Evolutionary conservation across 768 basidiomycete genomes (phyloP), one percentile per base, ranked within the genome.

Genomic region (Pseudohyphozyma bogoriensis): DNA sequence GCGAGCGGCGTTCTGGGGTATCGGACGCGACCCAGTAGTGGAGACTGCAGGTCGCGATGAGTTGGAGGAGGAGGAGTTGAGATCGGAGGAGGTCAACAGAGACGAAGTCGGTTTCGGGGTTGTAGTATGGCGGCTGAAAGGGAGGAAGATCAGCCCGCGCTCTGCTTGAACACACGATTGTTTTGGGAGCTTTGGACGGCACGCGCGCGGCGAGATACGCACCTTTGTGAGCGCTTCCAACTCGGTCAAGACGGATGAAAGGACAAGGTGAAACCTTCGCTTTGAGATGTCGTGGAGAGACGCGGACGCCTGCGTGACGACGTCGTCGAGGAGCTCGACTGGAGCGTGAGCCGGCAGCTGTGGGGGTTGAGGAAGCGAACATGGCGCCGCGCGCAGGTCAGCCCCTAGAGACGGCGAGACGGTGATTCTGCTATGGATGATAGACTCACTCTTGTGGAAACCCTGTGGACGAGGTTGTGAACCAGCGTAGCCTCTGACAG

Each of bases 1-100:
- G 40, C 18, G 40, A 9, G 8, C 40, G 40, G 6, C 40, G 40
- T 9, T 42, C 40, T 15, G 40, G 40, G 6, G 40, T 42, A n/a
- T 50, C 47, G 24, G 20, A 9, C 13, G 47, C 10, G 31, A 31
- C 36, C 51, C 51, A 52, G 36, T 37, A 28, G 51, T 36, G 36
- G 51, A 28, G 26, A 11, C 26, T 26, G 26, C 36, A 52, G 8
- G 22, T 12, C 3, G 36, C 16, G 51, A 52, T n/a, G 12, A 29
- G 26, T 35, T 15, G 24, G 36, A 52, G 51, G 51, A 52, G 51
- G 36, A 37, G 26, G 24, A 52, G 51, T n/a, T 52, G 51, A 13
- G 51, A 52, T 3, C 36, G 51, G 24, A 52, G 51, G 36, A 52
- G 51, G 51, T 52, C 51, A 36, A 52, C 24, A 35, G 51, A 52